Evolutionary conservation across 176 grass and related monocot genomes (phyloP).

Genomic region (Melocanna baccifera): DNA sequence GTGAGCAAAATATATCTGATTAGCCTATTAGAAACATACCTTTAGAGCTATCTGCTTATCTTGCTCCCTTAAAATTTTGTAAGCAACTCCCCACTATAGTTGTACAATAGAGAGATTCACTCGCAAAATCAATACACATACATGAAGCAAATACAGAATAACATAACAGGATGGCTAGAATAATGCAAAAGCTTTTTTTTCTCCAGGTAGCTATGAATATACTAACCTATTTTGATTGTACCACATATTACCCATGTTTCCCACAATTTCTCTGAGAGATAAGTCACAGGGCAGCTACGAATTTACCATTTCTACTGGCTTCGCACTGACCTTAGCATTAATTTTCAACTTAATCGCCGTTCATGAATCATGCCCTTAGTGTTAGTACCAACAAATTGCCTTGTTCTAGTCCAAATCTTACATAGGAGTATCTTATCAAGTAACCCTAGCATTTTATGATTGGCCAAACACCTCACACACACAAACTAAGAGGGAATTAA

Average conservation of each 20-base stretch:
- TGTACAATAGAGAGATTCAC: conserved; percentile 7
- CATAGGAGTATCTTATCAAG: neutral
- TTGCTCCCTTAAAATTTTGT: conserved; percentile 69
- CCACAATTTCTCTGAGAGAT: neutral
- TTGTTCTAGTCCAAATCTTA: neutral
- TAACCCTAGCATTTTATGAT: neutral
- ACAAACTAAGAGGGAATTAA: neutral
- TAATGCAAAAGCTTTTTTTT: neutral
- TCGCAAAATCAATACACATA: neutral
- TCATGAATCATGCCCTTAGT: neutral
- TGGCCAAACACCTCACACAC: neutral
- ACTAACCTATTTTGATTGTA: neutral
- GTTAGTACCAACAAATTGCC: neutral
- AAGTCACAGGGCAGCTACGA: neutral
- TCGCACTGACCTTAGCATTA: neutral
- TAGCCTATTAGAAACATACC: conserved; percentile 28
- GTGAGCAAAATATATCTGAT: neutral
- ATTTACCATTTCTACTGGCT: neutral
- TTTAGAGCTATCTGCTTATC: conserved; percentile 70
- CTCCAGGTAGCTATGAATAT: neutral
- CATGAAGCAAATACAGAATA: neutral
- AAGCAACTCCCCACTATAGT: conserved; percentile 81
- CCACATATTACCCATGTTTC: neutral
- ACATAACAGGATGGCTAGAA: neutral
- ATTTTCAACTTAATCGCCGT: neutral